Conservation (phyloP, 2,329 filamentous ascomycete genomes). For the Nectriaceae sp. region DNA sequence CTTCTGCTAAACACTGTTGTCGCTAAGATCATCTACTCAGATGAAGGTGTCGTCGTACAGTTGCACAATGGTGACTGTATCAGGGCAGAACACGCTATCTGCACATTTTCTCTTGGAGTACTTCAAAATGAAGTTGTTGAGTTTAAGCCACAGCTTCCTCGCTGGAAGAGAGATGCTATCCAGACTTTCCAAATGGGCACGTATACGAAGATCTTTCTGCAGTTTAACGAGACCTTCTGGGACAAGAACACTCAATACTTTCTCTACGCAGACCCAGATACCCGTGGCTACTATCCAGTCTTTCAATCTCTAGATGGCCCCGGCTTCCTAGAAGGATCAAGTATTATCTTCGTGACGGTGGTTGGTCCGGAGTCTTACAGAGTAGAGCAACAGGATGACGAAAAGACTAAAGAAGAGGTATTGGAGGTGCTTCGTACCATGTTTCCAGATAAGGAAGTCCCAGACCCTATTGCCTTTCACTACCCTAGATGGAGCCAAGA, state of each 20-base stretch:
- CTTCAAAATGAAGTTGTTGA: constrained; percentile 61
- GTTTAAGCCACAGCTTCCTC: constrained; percentile 60
- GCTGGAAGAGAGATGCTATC: constrained; percentile 66
- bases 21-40: constrained; percentile 53
- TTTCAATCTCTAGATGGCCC: constrained; percentile 63
- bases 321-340: constrained; percentile 61
- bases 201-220: constrained; percentile 73
- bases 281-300: constrained; percentile 52
- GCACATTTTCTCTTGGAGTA: constrained; percentile 69
- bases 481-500: constrained; percentile 47
- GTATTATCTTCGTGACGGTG: constrained; percentile 68
- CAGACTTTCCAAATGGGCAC: constrained; percentile 68
- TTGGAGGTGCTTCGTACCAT: constrained; percentile 60
- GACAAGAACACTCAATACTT: constrained; percentile 44
- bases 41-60: constrained; percentile 53
- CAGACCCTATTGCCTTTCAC: constrained; percentile 60
- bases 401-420: constrained; percentile 56
- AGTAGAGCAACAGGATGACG: constrained; percentile 47
- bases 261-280: constrained; percentile 44
- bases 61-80: constrained; percentile 58
- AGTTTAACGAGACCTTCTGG: constrained; percentile 71
- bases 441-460: constrained; percentile 58
- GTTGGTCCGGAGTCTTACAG: constrained; percentile 55
- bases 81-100: constrained; percentile 62
- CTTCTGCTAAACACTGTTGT: constrained; percentile 61